Evolutionary conservation across 1,284 basidiomycete genomes (phyloP), one percentile per base, ranked within the genome.

Genomic region (Singerocomus inundabilis): DNA sequence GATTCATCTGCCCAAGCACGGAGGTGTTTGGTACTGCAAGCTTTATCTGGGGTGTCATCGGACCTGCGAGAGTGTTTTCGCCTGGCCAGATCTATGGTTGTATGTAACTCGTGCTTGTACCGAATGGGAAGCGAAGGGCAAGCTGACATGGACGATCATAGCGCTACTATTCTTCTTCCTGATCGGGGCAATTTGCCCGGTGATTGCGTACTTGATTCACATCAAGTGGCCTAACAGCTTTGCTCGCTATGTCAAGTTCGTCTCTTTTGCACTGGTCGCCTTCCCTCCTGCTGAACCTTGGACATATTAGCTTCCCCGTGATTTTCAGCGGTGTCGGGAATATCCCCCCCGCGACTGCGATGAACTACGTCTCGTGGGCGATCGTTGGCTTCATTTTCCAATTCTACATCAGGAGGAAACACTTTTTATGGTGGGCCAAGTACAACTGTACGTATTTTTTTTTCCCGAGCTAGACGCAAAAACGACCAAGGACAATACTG

Each of bases 341-440:
- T 31, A 79, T 85, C 41, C 83, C 85, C 5, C 75, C 75, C 6
- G 76, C 76, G 16, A 71, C 53, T 26, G 74, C 74, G 6, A 43
- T 70, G 33, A 78, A 78, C 61, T 77, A 71, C 52, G 74, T 78
- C 12, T 67, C 76, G 0, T 79, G 76, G 77, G 67, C 68, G 13
- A 71, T 77, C 57, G 67, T 76, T 21, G 76, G 77, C 1, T 79
- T 77, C 62, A 63, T 78, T 48, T 81, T 82, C 71, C 75, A 84
- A 60, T 82, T 75, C 52, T 56, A 72, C 55, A 74, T 80, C 52
- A 71, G 78, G 37, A 68, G 72, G 51, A 70, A 64, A 33, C 60
- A 79, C 52, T 75, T 78, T 61, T 61, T 69, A 7, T 81, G 79
- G 79, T 81, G 79, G 79, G 67, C 69, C 25, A 76, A 80, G 66